Evolutionary conservation across 768 basidiomycete species (phyloP), one percentile per base, ranked within the genome.

Genomic region (Psilocybe cyanescens): DNA sequence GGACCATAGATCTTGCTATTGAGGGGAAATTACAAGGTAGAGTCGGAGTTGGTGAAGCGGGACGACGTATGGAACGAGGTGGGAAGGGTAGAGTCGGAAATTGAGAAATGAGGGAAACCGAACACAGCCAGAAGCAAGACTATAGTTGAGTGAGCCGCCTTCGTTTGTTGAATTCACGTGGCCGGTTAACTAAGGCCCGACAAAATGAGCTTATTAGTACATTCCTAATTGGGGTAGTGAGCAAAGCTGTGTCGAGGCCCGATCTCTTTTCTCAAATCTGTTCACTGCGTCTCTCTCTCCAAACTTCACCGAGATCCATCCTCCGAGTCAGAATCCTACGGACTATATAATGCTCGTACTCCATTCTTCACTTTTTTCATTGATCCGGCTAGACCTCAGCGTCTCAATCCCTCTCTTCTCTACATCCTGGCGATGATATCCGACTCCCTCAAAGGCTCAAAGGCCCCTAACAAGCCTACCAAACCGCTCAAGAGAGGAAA

Each of bases 401-500:
- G 60, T 55, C 60, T 53, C n/a, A 33, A 16, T 57, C 63, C 59
- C 55, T 59, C 58, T 61, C 58, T 62, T 59, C 64, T 65, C 63
- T 60, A 62, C 69, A 63, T 64, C 62, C 70, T 70, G 71, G 71
- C 72, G 71, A 81, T 80, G 79, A 76, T 77, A 67, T 71, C 75
- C 65, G 75, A 75, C 65, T 73, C 68, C 56, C 65, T 68, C 62
- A 76, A 72, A 64, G 70, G 70, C 64, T 72, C 75, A 33, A 75
- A 70, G 57, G 67, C 68, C 57, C 66, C 70, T n/a, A 68, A 69
- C 58, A 74, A 66, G 64, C 67, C 65, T 41, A 66, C 78, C 16
- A 80, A 76, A 68, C 83, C 83, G 9, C 69, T 85, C 67, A 82
- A 80, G 74, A 74, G 83, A 61, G 83, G 83, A n/a, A 80, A 76